A percentile compares a stretch with the other conserved stretches of the same genome.
phyloP scores from a whole-genome alignment of 2,329 filamentous ascomycete species.

The Ophiocordyceps camponoti-leonardi region DNA sequence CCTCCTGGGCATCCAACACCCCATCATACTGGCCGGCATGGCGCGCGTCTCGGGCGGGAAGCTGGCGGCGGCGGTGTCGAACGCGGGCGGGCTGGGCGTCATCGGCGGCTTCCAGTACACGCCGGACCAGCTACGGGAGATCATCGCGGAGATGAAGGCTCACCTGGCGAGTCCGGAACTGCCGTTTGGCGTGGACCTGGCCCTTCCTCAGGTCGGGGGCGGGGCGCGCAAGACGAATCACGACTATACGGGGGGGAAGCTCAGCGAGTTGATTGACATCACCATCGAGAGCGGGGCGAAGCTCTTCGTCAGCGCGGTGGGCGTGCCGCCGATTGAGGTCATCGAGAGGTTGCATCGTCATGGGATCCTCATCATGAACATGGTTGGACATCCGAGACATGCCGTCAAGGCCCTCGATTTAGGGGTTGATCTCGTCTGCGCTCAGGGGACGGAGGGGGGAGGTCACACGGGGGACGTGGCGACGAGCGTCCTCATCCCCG shows the following conservation, averaged over 20 bases:
- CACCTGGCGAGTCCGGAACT: constrained; percentile 48
- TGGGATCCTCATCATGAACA: constrained; percentile 84
- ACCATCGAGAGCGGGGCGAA: constrained; percentile 69
- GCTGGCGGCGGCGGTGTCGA: constrained; percentile 74
- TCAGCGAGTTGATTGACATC: constrained; percentile 77
- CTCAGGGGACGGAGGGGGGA: constrained; percentile 85
- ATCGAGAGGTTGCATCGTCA: constrained; percentile 64
- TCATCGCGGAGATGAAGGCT: constrained; percentile 74
- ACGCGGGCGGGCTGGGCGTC: constrained; percentile 70
- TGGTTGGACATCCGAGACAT: constrained; percentile 88
- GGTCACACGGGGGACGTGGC: constrained; percentile 84
- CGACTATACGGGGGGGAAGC: constrained; percentile 81
- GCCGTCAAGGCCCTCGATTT: constrained; percentile 73
- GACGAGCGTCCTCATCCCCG: constrained; percentile 71
- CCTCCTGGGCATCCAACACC: constrained; percentile 71
- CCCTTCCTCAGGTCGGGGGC: constrained; percentile 76
- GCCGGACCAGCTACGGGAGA: constrained; percentile 55
- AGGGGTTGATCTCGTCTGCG: constrained; percentile 80
- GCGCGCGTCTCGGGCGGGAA: constrained; percentile 63
- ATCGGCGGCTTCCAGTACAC: constrained; percentile 58
- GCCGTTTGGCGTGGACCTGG: constrained; percentile 83
- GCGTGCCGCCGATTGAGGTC: constrained; percentile 58
- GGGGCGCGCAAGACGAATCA: constrained; percentile 79
- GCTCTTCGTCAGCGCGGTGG: constrained; percentile 77
- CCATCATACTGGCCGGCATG: constrained; percentile 88